A percentile compares a stretch with the other conserved stretches of the same genome.
Conservation (phyloP, 768 basidiomycete species). For the Galerina marginata region DNA sequence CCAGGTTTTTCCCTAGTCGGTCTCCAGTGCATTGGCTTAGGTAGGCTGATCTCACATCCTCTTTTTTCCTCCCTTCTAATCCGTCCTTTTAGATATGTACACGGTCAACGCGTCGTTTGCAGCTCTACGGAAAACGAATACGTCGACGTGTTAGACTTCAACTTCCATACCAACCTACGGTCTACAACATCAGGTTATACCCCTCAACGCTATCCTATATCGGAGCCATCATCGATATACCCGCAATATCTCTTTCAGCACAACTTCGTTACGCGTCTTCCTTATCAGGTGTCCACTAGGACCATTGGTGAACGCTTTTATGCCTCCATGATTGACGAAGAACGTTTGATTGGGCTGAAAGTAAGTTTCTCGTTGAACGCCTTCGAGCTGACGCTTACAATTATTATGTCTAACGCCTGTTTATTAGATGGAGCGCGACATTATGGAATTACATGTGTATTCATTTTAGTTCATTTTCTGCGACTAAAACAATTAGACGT, state of each 20-base stretch:
- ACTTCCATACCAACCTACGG: not conserved
- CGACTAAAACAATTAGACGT: not conserved
- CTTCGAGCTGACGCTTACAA: not conserved
- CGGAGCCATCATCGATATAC: not conserved
- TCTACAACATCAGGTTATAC: not conserved
- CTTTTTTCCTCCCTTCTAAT: not conserved
- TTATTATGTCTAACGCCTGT: not conserved
- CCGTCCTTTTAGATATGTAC: constrained; percentile 18
- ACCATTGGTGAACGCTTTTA: constrained; percentile 4
- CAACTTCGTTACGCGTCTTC: constrained; percentile 12
- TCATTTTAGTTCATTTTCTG: not conserved
- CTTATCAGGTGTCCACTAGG: constrained; percentile 5
- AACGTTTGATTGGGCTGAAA: constrained; percentile 20
- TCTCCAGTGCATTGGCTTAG: constrained; percentile 12
- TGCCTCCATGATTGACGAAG: constrained; percentile 24
- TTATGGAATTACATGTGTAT: constrained; percentile 4
- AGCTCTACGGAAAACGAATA: not conserved
- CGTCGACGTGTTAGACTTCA: constrained; percentile 18
- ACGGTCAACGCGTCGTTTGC: constrained; percentile 22
- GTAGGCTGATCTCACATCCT: constrained; percentile 1
- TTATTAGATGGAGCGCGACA: not conserved
- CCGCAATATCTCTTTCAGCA: constrained; percentile 2
- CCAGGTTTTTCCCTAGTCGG: constrained; percentile 12
- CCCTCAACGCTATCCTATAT: not conserved
- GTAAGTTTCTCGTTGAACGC: not conserved